Percentiles rank a stretch among this genome's conserved stretches.
Conservation (phyloP, 2,329 filamentous ascomycete genomes). For the Lecanicillium sp. region DNA sequence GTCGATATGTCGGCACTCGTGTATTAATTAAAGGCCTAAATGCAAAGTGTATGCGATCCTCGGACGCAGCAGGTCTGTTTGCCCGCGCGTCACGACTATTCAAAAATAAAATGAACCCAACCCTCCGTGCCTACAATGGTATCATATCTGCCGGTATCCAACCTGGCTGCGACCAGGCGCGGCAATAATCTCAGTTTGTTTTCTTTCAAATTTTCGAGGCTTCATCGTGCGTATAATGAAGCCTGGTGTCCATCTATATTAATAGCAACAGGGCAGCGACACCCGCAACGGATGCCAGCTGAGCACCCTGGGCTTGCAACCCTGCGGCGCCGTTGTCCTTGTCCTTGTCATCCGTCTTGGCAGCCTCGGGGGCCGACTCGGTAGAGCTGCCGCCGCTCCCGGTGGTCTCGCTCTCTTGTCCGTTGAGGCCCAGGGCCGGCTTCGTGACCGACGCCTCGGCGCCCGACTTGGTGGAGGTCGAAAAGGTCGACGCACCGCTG, state of each 20-base stretch:
- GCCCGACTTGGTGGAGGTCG: not conserved
- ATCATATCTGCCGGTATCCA: slow-evolving; percentile 11
- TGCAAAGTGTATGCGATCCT: slow-evolving; percentile 3
- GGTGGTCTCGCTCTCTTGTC: slow-evolving; percentile 17
- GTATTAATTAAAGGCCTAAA: slow-evolving; percentile 10
- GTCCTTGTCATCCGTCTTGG: slow-evolving; percentile 4
- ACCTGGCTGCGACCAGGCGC: not conserved
- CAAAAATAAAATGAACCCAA: not conserved
- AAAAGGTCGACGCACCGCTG: slow-evolving; percentile 6
- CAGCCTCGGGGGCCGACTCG: not conserved
- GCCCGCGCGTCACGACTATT: not conserved
- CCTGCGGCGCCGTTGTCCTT: slow-evolving; percentile 4
- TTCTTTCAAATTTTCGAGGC: not conserved
- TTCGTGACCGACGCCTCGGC: slow-evolving; percentile 12
- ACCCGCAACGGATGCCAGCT: slow-evolving; percentile 1
- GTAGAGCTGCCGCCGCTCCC: slow-evolving; percentile 2
- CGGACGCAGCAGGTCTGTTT: not conserved
- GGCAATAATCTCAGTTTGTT: not conserved
- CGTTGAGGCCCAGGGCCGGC: slow-evolving; percentile 17
- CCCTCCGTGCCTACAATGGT: slow-evolving; percentile 4
- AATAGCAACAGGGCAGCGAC: not conserved
- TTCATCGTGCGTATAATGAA: too few relatives aligned
- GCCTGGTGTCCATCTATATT: not conserved
- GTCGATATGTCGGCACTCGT: not conserved
- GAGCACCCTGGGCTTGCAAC: not conserved